phyloP scores from a whole-genome alignment of 345 rosid species.

The Fremontodendron californicum region DNA sequence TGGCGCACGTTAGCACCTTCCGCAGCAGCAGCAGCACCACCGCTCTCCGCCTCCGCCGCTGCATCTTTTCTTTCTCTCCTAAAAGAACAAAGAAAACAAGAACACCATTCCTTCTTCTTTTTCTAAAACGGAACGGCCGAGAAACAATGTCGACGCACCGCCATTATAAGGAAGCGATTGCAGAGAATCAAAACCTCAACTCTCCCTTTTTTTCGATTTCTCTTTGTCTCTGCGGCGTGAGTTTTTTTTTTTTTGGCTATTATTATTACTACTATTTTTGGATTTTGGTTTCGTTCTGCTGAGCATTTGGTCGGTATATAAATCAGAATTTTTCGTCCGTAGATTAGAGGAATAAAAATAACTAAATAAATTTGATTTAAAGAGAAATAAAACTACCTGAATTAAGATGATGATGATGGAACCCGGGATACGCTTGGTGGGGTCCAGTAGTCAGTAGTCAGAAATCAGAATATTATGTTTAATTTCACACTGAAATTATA shows the following conservation, averaged over 20 bases:
- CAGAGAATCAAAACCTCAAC: background rate
- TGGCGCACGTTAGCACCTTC: constrained; percentile 54
- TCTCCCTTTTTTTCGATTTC: background rate
- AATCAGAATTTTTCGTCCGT: background rate
- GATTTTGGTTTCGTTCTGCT: background rate
- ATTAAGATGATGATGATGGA: too few species aligned
- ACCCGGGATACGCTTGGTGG: background rate
- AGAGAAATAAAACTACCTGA: too few species aligned
- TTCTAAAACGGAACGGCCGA: background rate
- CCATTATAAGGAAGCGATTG: background rate
- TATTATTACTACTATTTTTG: background rate
- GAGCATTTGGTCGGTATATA: background rate
- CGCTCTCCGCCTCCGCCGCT: constrained; percentile 46
- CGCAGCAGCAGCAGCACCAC: constrained; percentile 40
- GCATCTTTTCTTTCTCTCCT: background rate
- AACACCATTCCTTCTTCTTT: background rate
- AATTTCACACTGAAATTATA: background rate
- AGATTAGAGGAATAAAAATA: background rate
- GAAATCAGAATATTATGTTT: too few species aligned
- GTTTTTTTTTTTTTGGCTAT: background rate
- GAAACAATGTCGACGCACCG: constrained; percentile 7
- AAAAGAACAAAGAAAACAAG: background rate
- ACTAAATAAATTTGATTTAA: background rate
- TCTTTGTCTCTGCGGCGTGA: background rate
- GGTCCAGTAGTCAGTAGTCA: background rate